Percentiles rank a stretch among this genome's conserved stretches.
Evolutionary conservation across 1,139 yeast genomes (phyloP).

Genomic region (Suhomyces taliae): DNA sequence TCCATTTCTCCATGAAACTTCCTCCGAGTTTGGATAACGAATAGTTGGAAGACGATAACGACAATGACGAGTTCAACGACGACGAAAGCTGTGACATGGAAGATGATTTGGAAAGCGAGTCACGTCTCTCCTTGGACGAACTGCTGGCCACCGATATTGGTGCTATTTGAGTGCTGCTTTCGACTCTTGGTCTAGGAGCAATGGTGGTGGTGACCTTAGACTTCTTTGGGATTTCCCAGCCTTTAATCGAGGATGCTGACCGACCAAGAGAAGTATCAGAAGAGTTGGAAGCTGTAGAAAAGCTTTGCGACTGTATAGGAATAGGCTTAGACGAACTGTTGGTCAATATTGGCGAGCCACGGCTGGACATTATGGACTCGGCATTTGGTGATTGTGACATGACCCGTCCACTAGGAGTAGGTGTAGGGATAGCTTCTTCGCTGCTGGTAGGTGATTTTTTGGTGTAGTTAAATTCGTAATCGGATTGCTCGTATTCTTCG

Average conservation of each 20-base stretch:
- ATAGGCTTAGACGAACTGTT: constrained; percentile 22
- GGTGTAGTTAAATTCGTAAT: background rate
- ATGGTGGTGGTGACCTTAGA: constrained; percentile 22
- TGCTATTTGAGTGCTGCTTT: constrained; percentile 21
- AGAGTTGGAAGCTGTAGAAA: constrained; percentile 20
- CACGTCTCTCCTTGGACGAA: constrained; percentile 10
- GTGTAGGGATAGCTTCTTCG: constrained; percentile 1
- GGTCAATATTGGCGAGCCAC: constrained; percentile 4
- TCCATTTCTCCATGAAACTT: constrained; percentile 51
- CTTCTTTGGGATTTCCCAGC: constrained; percentile 48
- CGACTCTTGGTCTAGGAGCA: constrained; percentile 14
- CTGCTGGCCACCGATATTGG: constrained; percentile 23
- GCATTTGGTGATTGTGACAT: constrained; percentile 4
- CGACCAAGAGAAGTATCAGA: constrained; percentile 30
- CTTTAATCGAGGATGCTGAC: constrained; percentile 32
- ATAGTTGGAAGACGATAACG: constrained; percentile 36
- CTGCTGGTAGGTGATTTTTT: background rate
- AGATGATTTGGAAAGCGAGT: constrained; percentile 35
- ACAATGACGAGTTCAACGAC: constrained; percentile 39
- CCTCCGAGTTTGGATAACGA: constrained; percentile 45
- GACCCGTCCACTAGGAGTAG: constrained; percentile 1
- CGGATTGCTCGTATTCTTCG: background rate
- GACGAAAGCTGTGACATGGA: constrained; percentile 47
- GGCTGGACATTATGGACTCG: constrained; percentile 1
- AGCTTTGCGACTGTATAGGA: constrained; percentile 25